Base-by-base conservation (phyloP, 2,329 filamentous ascomycete species). In the Alternaria incomplexa region DNA sequence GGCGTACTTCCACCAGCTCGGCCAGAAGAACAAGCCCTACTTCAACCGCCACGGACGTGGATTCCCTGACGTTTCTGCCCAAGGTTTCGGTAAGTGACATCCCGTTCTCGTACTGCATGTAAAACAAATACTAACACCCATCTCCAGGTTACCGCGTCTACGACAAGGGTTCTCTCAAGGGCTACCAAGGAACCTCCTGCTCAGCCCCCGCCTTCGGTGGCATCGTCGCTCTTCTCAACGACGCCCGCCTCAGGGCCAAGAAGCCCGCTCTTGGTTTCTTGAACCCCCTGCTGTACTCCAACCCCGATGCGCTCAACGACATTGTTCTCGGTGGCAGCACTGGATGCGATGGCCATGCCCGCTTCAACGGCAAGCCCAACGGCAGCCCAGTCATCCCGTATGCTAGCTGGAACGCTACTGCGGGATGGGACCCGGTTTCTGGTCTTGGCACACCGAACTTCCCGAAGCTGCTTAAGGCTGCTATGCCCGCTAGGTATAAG, bases 51-150 rank as follows among this genome's bases (percentile, higher is more conserved):
- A 85, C 12, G 89, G 89, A 0, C 83, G 89, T 63, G 89, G 81
- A 0, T 86, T 87, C 66, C 88, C 89, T 0, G 89, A 91, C 64
- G 83, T 91, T n/a, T 84, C 88, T 2, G 85, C 86, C 4, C 85
- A 87, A 61, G 90, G 89, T 26, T 50, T 51, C 4, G 62, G 26
- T 28, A 12, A 28, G 26, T 1, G 5, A 5, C 1, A 28, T 5
- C 1, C 10, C 1, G 5, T 5, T 5, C 3, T n/a, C 26, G 10
- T 2, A 11, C 10, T 28, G 5, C 1, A 28, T 28, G 5, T 2
- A 28, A 12, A 10, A 12, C 1, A 28, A 11, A 2, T 11, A 28
- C 26, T 28, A 5, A 28, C 9, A 11, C 10, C 5, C 23, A 28
- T 28, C 10, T 12, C 26, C 26, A 28, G 26, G 66, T 1, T 75